Conservation (phyloP, 1,139 yeast species). For the Magnusiomyces sp. region DNA sequence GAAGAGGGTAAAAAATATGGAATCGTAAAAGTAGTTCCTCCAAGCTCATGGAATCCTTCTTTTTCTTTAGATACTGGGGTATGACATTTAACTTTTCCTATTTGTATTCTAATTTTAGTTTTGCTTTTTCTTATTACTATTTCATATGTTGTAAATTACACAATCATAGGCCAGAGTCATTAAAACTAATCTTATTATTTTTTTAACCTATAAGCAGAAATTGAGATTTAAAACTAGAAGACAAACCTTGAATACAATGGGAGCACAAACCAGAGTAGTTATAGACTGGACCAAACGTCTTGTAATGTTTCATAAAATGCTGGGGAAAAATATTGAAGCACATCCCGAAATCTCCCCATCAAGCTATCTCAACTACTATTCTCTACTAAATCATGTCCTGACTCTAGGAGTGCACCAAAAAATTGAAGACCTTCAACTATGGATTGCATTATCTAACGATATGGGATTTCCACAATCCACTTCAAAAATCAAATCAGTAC, state of each 20-base stretch:
- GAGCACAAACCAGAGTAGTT: slow-evolving; percentile 32
- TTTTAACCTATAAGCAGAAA: slow-evolving; percentile 31
- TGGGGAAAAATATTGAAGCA: slow-evolving; percentile 21
- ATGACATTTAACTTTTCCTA: slow-evolving; percentile 10
- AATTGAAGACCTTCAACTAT: slow-evolving; percentile 19
- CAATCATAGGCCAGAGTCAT: not conserved
- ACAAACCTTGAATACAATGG: slow-evolving; percentile 42
- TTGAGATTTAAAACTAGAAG: slow-evolving; percentile 46
- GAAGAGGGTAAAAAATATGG: slow-evolving; percentile 47
- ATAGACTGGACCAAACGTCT: slow-evolving; percentile 32
- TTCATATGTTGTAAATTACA: not conserved
- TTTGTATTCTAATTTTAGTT: not conserved
- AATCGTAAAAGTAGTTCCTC: slow-evolving; percentile 61
- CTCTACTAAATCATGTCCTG: slow-evolving; percentile 25
- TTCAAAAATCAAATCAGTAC: not conserved
- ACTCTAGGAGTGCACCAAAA: slow-evolving; percentile 25
- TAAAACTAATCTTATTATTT: not conserved
- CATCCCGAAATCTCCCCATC: slow-evolving; percentile 25
- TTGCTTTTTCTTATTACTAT: not conserved
- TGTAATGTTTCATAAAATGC: slow-evolving; percentile 27
- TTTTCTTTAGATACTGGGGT: slow-evolving; percentile 43
- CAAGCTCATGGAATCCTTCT: slow-evolving; percentile 34
- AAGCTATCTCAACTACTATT: slow-evolving; percentile 20
- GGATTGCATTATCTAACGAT: slow-evolving; percentile 23
- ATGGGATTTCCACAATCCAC: slow-evolving; percentile 3